Base-by-base conservation (phyloP, 2,329 filamentous ascomycete genomes). In the Lecanicillium sp. region DNA sequence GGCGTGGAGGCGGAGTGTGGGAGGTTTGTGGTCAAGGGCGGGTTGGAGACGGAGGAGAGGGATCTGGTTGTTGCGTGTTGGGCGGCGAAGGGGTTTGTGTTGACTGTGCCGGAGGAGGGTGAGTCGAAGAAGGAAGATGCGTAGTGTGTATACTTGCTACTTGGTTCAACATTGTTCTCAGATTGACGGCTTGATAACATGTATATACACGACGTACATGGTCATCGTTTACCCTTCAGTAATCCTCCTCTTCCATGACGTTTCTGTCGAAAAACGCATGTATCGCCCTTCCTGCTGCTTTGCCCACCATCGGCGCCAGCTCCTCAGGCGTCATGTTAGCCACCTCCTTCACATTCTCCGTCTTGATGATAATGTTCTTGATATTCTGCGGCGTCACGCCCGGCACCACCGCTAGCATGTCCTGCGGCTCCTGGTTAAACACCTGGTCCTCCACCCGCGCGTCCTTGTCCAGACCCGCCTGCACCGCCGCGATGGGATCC, bases 341-440 rank as follows among this genome's bases (percentile, higher is more conserved):
- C 55, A 98, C 74, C 58, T 94, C 90, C 45, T 75, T 72, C 27
- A 98, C 73, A 65, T 82, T 95, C 55, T 85, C 84, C 55, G 84
- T 80, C 61, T 87, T 78, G 17, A 90, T 60, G 27, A 86, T 81
- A 38, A 98, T 58, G 52, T 79, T 81, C 59, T 79, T 81, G 27
- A 95, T 73, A 52, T 87, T 90, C 67, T 88, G 86, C 10, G 83
- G 82, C 27, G 81, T 91, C 12, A 97, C 79, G 0, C 93, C 93
- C 0, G 93, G 93, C 11, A 97, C 83, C 2, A 81, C 78, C 23
- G 84, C 74, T 53, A 98, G 68, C 87, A 97, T 95, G 62, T 97
- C 91, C 67, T 94, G 87, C 23, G 90, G 88, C 58, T 88, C 83
- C 52, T 84, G 79, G 58, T 90, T 94, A 60, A 95, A 95, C 0